Conservation (phyloP, 1,284 basidiomycete species). For the Acaromyces ingoldii region DNA sequence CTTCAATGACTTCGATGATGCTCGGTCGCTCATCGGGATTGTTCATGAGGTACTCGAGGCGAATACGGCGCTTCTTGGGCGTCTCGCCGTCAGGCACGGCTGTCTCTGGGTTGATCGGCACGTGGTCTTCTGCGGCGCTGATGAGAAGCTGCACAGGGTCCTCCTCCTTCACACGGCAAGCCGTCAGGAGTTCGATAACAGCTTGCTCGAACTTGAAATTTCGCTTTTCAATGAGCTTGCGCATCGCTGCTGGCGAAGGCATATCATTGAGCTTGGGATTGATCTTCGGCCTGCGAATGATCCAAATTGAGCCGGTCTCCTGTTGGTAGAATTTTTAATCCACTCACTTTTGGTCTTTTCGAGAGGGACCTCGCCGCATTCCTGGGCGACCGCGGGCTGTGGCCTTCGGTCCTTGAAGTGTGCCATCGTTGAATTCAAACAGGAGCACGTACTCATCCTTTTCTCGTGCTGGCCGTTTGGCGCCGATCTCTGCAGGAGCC, state of each 20-base stretch:
- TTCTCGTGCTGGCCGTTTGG: slow-evolving; percentile 28
- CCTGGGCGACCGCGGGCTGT: slow-evolving; percentile 45
- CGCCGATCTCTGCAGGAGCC: slow-evolving; percentile 2
- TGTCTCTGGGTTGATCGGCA: slow-evolving; percentile 36
- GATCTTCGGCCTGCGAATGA: neutral
- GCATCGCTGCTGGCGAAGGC: slow-evolving; percentile 30
- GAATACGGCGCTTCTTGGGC: slow-evolving; percentile 37
- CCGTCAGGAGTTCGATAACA: slow-evolving; percentile 38
- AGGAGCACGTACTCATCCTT: slow-evolving; percentile 46
- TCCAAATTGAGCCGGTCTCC: neutral
- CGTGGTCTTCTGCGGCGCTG: slow-evolving; percentile 39
- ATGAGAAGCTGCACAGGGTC: slow-evolving; percentile 42
- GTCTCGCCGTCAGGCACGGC: slow-evolving; percentile 22
- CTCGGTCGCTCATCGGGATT: slow-evolving; percentile 34
- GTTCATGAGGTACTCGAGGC: slow-evolving; percentile 35
- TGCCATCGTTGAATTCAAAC: slow-evolving; percentile 54
- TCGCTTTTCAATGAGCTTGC: slow-evolving; percentile 45
- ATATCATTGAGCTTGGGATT: slow-evolving; percentile 24
- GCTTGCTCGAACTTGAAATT: slow-evolving; percentile 47
- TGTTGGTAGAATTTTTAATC: no score
- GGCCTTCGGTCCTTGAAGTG: slow-evolving; percentile 49
- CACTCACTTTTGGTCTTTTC: neutral
- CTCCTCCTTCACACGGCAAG: slow-evolving; percentile 33
- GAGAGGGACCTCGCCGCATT: slow-evolving; percentile 21
- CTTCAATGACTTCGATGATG: slow-evolving; percentile 35